phyloP scores from a whole-genome alignment of 179 eudicot genomes.

The Heliamphora pulchella region DNA sequence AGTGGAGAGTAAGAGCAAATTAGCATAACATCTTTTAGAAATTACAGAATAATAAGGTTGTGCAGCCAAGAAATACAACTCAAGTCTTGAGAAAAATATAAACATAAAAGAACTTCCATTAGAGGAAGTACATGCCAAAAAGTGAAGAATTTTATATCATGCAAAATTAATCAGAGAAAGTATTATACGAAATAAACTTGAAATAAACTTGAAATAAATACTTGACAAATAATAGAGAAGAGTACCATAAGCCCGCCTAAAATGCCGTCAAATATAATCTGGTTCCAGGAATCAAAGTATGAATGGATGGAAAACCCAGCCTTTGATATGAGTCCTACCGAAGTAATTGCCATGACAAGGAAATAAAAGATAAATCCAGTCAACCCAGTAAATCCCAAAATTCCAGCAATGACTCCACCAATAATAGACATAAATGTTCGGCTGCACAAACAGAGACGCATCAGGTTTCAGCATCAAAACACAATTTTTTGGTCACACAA shows the following conservation, averaged over 20 bases:
- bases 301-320: constrained; percentile 77
- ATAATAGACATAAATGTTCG: constrained; percentile 89
- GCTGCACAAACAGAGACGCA: constrained; percentile 39
- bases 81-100: background rate
- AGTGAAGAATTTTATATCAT: background rate
- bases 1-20: background rate
- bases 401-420: constrained; percentile 90
- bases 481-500: background rate
- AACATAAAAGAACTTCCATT: background rate
- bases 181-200: background rate
- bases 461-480: background rate
- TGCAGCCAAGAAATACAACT: background rate
- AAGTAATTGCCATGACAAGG: constrained; percentile 77
- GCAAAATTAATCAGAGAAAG: background rate
- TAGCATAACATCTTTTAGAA: background rate
- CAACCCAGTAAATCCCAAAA: constrained; percentile 76
- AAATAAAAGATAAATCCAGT: constrained; percentile 80
- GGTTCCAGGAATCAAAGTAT: constrained; percentile 89
- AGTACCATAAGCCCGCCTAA: constrained; percentile 87
- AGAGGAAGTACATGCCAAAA: background rate
- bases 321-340: constrained; percentile 77
- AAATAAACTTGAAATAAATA: background rate
- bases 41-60: background rate
- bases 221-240: constrained; percentile 8
- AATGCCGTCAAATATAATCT: constrained; percentile 77